A percentile compares a stretch with the other conserved stretches of the same genome.
Conservation (phyloP, 2,329 filamentous ascomycete species). For the Plenodomus tracheiphilus region DNA sequence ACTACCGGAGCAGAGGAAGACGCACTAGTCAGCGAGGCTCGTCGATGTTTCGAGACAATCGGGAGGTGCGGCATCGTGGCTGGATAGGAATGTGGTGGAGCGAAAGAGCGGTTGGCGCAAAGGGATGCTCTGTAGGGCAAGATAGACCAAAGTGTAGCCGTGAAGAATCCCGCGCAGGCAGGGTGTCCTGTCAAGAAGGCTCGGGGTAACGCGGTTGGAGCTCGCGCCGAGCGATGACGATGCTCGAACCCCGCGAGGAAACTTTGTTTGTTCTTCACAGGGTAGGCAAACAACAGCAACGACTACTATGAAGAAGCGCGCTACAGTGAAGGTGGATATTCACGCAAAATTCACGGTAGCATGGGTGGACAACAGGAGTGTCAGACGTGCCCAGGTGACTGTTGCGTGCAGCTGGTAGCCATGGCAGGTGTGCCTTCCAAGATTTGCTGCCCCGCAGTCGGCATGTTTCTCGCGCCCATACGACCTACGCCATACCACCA, state of each 20-base stretch:
- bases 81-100: not conserved
- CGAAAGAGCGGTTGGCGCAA: not conserved
- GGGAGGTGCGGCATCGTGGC: conserved; percentile 45
- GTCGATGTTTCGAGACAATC: conserved; percentile 26
- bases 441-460: not conserved
- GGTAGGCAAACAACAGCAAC: not conserved
- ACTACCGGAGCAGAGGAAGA: conserved; percentile 14
- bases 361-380: too few species aligned
- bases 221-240: not conserved
- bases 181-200: not conserved
- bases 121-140: not conserved
- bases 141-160: not conserved
- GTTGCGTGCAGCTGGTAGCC: not conserved
- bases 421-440: not conserved
- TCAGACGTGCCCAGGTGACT: not conserved
- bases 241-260: not conserved
- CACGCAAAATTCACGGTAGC: not conserved
- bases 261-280: not conserved
- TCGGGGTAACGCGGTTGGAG: not conserved
- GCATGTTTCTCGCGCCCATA: too few species aligned
- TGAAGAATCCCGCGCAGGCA: too few species aligned
- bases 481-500: not conserved
- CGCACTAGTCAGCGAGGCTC: conserved; percentile 35
- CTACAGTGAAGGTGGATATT: not conserved
- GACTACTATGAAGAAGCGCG: not conserved